Conservation (phyloP, 352 stramenopile genomes). For the Phytophthora foliorum region DNA sequence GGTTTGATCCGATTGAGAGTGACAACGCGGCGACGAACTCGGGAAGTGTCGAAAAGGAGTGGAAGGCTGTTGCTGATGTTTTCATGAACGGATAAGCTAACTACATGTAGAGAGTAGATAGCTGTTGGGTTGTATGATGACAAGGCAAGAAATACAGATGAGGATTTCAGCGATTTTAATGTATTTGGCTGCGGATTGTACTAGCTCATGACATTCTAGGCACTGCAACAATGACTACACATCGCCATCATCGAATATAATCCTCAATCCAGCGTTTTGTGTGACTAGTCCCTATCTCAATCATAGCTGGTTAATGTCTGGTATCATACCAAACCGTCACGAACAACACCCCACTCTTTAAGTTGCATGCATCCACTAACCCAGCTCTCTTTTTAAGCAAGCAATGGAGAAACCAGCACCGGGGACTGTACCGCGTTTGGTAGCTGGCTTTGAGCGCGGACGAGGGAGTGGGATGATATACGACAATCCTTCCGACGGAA, state of each 20-base stretch:
- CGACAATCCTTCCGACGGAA: background rate
- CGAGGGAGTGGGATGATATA: background rate
- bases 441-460: background rate
- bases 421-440: background rate
- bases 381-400: background rate
- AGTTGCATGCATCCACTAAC: no score
- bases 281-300: background rate
- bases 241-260: background rate
- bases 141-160: background rate
- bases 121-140: background rate
- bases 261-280: background rate
- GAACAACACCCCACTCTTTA: no score
- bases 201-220: background rate
- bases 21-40: background rate
- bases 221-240: background rate
- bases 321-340: background rate
- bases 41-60: conserved; percentile 4
- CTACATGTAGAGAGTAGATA: background rate
- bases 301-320: background rate
- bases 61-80: background rate
- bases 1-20: conserved; percentile 13
- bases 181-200: background rate
- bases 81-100: conserved; percentile 10
- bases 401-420: background rate
- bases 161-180: background rate